These are phyloP conservation scores for Fusarium begoniae DNA, from an alignment of 2,329 filamentous ascomycete species.

Conservation along the genomic window DNA sequence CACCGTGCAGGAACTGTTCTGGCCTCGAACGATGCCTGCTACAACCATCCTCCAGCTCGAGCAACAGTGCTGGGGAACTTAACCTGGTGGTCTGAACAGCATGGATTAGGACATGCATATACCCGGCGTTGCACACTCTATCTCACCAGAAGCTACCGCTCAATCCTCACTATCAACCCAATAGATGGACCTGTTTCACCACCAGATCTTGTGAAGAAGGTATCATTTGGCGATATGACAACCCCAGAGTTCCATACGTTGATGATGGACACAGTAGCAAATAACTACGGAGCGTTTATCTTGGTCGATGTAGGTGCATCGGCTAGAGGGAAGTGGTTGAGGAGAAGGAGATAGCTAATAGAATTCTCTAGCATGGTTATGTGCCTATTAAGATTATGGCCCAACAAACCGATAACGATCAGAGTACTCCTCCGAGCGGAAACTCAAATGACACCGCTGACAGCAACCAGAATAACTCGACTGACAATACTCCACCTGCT, in stretches of 20 bases:
- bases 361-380: conserved; percentile 3
- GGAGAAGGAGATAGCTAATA: not conserved
- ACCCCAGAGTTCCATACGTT: conserved; percentile 40
- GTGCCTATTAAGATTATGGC: conserved; percentile 7
- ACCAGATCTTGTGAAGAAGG: conserved; percentile 42
- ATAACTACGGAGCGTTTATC: conserved; percentile 35
- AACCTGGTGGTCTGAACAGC: conserved; percentile 11
- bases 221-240: conserved; percentile 41
- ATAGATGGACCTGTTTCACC: conserved; percentile 20
- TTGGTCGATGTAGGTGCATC: conserved; percentile 34
- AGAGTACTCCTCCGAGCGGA: not conserved
- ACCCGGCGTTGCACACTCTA: conserved; percentile 26
- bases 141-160: conserved; percentile 10
- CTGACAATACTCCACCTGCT: not conserved
- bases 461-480: not conserved
- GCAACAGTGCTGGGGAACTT: conserved; percentile 27
- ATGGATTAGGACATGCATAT: conserved; percentile 26
- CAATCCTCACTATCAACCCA: conserved; percentile 12
- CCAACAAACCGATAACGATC: not conserved
- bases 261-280: conserved; percentile 20
- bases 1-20: conserved; percentile 28
- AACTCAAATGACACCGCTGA: not conserved
- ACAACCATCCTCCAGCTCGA: conserved; percentile 18
- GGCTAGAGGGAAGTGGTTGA: not conserved
- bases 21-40: conserved; percentile 23